Base-by-base conservation (phyloP, 2,329 filamentous ascomycete genomes). In the Fusarium sp. region DNA sequence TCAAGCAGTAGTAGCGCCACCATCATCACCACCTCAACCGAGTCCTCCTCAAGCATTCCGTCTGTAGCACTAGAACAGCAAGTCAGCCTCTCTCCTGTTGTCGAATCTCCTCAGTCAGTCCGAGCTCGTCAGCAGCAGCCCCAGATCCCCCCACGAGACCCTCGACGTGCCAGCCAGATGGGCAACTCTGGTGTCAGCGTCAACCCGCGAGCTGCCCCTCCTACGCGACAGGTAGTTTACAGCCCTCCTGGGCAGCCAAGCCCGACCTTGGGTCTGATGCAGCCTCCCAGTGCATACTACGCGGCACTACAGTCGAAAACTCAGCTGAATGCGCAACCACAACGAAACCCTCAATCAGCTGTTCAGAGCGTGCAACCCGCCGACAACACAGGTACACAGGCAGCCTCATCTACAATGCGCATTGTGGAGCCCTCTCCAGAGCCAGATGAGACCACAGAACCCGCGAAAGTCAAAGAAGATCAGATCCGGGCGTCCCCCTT, bases 21-120 rank as follows among this genome's bases (percentile, higher is more conserved):
- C 20, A 79, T 74, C 26, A 80, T 81, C 51, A 80, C 80, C 12
- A 77, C 77, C 17, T 81, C 79, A 8, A 79, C 81, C 8, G 78
- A 79, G 7, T 77, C 76, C 24, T 70, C 63, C 35, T 64, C 67
- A 24, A 69, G 63, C n/a, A 62, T 73, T n/a, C 74, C 72, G 22
- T 65, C 69, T 9, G 59, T 74, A 12, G 69, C 74, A 3, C 72
- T 70, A 24, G 69, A 74, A 14, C 72, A 77, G 30, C 79, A 67
- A 59, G 78, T 69, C 63, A 83, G 81, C 50, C 81, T 89, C 9
- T 87, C 87, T 0, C 87, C 87, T 3, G 87, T 89, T 11, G 80
- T 80, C 18, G 87, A 89, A 74, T 87, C 85, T 1, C 86, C 85
- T 6, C 78, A 78, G 20, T 79, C 81, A 13, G 73, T 60, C 47